Conservation (phyloP, 2,329 filamentous ascomycete species). For the Colletotrichum musae region DNA sequence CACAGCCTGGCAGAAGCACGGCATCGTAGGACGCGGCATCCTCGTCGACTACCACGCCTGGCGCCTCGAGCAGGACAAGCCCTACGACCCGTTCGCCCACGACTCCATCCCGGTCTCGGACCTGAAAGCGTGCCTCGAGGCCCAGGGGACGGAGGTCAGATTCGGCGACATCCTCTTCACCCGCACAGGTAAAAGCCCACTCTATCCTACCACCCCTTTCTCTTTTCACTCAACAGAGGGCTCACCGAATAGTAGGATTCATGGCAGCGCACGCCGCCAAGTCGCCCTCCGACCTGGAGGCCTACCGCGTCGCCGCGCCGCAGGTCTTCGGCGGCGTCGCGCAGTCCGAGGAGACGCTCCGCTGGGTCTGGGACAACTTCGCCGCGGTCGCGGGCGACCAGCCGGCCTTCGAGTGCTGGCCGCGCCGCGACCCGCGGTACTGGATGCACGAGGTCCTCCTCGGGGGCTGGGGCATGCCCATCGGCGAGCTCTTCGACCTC, state of each 20-base stretch:
- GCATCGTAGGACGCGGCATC: constrained; percentile 65
- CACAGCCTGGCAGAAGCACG: constrained; percentile 45
- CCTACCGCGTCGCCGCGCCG: constrained; percentile 19
- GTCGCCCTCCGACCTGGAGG: constrained; percentile 26
- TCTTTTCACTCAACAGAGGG: neutral
- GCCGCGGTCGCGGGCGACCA: constrained; percentile 70
- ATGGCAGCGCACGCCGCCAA: constrained; percentile 37
- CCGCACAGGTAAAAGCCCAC: constrained; percentile 54
- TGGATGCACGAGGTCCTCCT: constrained; percentile 59
- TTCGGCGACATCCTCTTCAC: constrained; percentile 71
- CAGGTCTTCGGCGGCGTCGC: constrained; percentile 58
- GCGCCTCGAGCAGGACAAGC: constrained; percentile 52
- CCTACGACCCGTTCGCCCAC: constrained; percentile 40
- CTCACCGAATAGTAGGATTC: constrained; percentile 31
- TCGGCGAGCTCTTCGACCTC: constrained; percentile 59
- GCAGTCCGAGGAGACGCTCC: constrained; percentile 61
- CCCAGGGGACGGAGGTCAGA: constrained; percentile 43
- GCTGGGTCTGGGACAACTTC: constrained; percentile 73
- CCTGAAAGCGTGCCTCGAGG: constrained; percentile 38
- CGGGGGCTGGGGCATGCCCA: constrained; percentile 58
- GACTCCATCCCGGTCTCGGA: constrained; percentile 39
- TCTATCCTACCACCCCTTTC: neutral
- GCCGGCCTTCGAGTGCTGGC: constrained; percentile 66
- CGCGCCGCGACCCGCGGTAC: constrained; percentile 51
- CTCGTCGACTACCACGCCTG: constrained; percentile 67